Conservation (phyloP, 768 basidiomycete species). For the Rhodocollybia butyracea region DNA sequence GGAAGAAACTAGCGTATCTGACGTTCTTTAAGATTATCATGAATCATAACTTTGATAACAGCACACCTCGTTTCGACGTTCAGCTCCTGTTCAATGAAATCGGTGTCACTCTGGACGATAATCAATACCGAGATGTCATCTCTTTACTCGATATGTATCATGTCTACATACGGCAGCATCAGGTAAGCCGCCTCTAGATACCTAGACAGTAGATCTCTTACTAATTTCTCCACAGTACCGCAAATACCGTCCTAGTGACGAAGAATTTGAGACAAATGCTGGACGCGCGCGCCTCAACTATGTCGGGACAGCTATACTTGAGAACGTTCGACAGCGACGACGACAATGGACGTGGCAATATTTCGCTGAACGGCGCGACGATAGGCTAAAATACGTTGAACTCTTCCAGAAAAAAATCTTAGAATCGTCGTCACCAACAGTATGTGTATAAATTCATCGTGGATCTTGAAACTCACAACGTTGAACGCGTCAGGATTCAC, state of each 20-base stretch:
- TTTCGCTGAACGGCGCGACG: slow-evolving; percentile 85
- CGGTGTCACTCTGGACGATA: slow-evolving; percentile 84
- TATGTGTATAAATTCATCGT: slow-evolving; percentile 27
- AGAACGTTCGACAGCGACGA: slow-evolving; percentile 79
- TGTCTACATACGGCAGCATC: slow-evolving; percentile 82
- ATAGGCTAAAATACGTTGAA: slow-evolving; percentile 79
- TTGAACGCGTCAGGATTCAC: slow-evolving; percentile 39
- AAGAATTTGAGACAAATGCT: slow-evolving; percentile 54
- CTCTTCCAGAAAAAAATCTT: slow-evolving; percentile 78
- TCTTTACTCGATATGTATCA: slow-evolving; percentile 96
- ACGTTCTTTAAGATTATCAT: slow-evolving; percentile 57
- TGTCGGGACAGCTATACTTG: slow-evolving; percentile 75
- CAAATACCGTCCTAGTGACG: slow-evolving; percentile 68
- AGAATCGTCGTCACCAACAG: slow-evolving; percentile 49
- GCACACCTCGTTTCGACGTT: slow-evolving; percentile 83
- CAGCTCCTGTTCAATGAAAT: slow-evolving; percentile 91
- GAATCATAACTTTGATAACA: slow-evolving; percentile 71
- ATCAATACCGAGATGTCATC: slow-evolving; percentile 92
- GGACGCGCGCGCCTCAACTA: slow-evolving; percentile 73
- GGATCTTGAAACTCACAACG: neutral
- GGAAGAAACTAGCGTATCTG: neutral
- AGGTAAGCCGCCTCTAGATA: slow-evolving; percentile 37
- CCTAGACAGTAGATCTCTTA: neutral
- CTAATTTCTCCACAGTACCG: slow-evolving; percentile 56
- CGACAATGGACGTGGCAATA: slow-evolving; percentile 91